Conservation (phyloP, 2,329 filamentous ascomycete species). For the Paecilomyces variotii region DNA sequence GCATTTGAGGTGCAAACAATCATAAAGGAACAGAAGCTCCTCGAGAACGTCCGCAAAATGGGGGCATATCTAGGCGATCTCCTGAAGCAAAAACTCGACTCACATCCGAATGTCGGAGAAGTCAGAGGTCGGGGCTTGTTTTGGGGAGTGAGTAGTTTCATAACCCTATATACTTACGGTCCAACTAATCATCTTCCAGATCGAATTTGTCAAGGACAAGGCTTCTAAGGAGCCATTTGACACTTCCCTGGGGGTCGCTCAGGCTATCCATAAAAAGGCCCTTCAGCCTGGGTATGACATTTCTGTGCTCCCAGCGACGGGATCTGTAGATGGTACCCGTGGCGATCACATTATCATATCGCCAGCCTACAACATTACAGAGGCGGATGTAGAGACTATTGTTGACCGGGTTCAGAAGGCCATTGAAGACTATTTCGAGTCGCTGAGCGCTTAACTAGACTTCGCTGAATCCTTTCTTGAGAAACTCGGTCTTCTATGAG, state of each 20-base stretch:
- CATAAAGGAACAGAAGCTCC: slow-evolving; percentile 41
- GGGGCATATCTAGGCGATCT: slow-evolving; percentile 24
- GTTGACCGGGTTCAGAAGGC: slow-evolving; percentile 37
- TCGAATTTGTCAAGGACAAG: slow-evolving; percentile 50
- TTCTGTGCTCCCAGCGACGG: slow-evolving; percentile 45
- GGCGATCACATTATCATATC: slow-evolving; percentile 50
- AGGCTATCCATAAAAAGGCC: slow-evolving; percentile 40
- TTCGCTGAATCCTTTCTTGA: no score
- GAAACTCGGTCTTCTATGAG: not conserved
- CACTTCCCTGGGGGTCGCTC: slow-evolving; percentile 32
- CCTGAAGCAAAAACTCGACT: slow-evolving; percentile 35
- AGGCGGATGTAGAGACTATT: slow-evolving; percentile 41
- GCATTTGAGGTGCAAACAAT: slow-evolving; percentile 46
- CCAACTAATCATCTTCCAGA: slow-evolving; percentile 20
- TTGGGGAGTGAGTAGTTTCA: slow-evolving; percentile 39
- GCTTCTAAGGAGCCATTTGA: slow-evolving; percentile 43
- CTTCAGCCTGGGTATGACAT: slow-evolving; percentile 33
- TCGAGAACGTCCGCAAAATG: slow-evolving; percentile 33
- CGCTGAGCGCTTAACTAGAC: not conserved
- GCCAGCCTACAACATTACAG: slow-evolving; percentile 45
- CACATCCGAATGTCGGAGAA: slow-evolving; percentile 43
- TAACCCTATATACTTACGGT: not conserved
- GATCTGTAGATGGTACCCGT: slow-evolving; percentile 41
- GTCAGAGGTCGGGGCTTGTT: slow-evolving; percentile 49
- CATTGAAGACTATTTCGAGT: slow-evolving; percentile 24